A percentile compares a stretch with the other conserved stretches of the same genome.
Conservation (phyloP, 2,329 filamentous ascomycete species). For the Hypoxylon sp. region DNA sequence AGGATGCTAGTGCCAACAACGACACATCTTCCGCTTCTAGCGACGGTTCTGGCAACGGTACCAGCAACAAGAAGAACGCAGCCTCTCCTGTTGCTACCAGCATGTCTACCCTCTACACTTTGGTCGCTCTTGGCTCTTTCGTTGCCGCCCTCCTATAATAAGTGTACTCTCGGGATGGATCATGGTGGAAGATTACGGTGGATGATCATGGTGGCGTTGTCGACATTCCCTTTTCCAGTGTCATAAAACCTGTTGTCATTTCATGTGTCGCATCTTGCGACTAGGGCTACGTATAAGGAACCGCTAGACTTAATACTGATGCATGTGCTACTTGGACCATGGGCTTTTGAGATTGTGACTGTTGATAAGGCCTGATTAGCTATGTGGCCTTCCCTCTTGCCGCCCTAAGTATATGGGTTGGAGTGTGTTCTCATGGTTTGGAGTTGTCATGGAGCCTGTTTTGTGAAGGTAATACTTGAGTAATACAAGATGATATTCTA, state of each 20-base stretch:
- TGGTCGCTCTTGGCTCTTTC: conserved; percentile 62
- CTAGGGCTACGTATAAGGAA: conserved; percentile 58
- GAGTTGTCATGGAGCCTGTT: background rate
- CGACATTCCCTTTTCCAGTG: conserved; percentile 50
- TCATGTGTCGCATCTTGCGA: conserved; percentile 47
- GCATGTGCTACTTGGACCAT: conserved; percentile 52
- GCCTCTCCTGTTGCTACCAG: conserved; percentile 65
- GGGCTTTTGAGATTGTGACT: conserved; percentile 21
- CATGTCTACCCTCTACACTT: conserved; percentile 62
- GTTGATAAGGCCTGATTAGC: conserved; percentile 14
- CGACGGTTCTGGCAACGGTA: conserved; percentile 47
- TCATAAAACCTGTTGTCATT: conserved; percentile 54
- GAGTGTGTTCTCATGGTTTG: conserved; percentile 1
- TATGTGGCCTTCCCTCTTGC: background rate
- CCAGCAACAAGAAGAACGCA: conserved; percentile 55
- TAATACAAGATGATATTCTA: no score
- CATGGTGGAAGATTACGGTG: conserved; percentile 37
- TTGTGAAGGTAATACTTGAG: background rate
- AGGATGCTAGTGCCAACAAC: conserved; percentile 68
- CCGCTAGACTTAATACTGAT: conserved; percentile 63
- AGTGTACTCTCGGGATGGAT: conserved; percentile 23
- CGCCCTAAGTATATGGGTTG: background rate
- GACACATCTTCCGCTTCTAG: conserved; percentile 56
- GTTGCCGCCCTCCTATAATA: conserved; percentile 68
- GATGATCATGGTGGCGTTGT: conserved; percentile 45